Evolutionary conservation across 495 filamentous ascomycete genomes (phyloP).

Genomic region (Pyrenula aspistea): DNA sequence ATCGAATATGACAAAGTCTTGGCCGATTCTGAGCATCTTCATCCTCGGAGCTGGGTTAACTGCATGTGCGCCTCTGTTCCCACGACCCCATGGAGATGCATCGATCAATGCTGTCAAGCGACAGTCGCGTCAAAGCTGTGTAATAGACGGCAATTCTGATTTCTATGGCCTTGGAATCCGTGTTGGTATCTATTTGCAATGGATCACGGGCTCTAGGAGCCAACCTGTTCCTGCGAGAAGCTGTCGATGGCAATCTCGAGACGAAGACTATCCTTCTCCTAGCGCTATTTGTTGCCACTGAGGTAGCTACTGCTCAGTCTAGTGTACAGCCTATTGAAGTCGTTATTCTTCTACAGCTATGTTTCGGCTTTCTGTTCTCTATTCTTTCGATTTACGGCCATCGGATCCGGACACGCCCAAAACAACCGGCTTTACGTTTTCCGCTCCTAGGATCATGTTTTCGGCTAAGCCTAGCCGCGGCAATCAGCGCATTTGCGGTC

Average conservation of each 20-base stretch:
- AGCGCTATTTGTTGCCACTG: not conserved
- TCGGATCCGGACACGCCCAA: not conserved
- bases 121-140: no score
- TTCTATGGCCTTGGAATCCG: conserved; percentile 27
- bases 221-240: not conserved
- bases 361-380: not conserved
- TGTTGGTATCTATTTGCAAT: conserved; percentile 24
- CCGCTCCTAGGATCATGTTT: not conserved
- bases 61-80: no score
- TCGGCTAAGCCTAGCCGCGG: not conserved
- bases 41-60: no score
- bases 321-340: not conserved
- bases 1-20: no score
- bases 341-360: not conserved
- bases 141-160: conserved; percentile 17
- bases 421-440: not conserved
- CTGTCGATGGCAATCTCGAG: not conserved
- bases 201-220: conserved; percentile 4
- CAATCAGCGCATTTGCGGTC: not conserved
- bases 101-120: no score
- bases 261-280: not conserved
- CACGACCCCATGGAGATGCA: no score
- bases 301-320: not conserved
- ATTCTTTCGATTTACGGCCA: not conserved
- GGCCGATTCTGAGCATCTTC: no score